Conservation (phyloP, 192 early-diverging fungal species). For the Funneliformis mosseae region DNA sequence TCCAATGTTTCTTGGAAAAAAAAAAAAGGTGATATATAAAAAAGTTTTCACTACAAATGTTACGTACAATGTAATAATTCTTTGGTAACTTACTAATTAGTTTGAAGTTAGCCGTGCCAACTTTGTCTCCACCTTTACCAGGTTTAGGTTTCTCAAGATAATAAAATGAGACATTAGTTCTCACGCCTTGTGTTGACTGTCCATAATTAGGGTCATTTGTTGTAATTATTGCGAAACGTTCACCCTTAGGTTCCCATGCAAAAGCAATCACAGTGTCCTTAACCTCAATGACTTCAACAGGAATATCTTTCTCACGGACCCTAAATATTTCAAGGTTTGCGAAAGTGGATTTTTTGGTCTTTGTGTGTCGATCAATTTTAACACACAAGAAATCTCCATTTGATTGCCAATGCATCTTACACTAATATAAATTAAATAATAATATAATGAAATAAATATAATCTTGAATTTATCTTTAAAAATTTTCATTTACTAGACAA, state of each 20-base stretch:
- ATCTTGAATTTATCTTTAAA: background rate
- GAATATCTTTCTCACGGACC: conserved; percentile 86
- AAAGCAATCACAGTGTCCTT: conserved; percentile 66
- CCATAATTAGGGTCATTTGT: conserved; percentile 66
- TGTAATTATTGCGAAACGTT: conserved; percentile 89
- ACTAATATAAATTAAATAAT: conserved; percentile 37
- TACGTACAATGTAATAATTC: no score
- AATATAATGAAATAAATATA: no score
- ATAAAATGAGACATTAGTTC: conserved; percentile 81
- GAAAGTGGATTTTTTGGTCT: conserved; percentile 87
- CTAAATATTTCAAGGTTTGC: conserved; percentile 97
- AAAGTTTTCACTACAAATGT: no score
- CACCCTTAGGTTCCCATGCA: conserved; percentile 94
- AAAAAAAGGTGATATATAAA: background rate
- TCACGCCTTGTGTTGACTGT: conserved; percentile 49
- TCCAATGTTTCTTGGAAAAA: conserved; percentile 61
- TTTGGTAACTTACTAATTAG: conserved; percentile 58
- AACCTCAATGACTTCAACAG: conserved; percentile 95
- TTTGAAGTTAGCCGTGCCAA: conserved; percentile 65
- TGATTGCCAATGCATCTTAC: conserved; percentile 90
- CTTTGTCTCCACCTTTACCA: conserved; percentile 63
- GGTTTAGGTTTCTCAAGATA: conserved; percentile 64
- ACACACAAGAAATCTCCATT: conserved; percentile 90
- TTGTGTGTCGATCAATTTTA: conserved; percentile 86
- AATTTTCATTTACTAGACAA: background rate